Evolutionary conservation across 192 early-diverging fungal genomes (phyloP).

Genomic region (Coemansia pectinata): DNA sequence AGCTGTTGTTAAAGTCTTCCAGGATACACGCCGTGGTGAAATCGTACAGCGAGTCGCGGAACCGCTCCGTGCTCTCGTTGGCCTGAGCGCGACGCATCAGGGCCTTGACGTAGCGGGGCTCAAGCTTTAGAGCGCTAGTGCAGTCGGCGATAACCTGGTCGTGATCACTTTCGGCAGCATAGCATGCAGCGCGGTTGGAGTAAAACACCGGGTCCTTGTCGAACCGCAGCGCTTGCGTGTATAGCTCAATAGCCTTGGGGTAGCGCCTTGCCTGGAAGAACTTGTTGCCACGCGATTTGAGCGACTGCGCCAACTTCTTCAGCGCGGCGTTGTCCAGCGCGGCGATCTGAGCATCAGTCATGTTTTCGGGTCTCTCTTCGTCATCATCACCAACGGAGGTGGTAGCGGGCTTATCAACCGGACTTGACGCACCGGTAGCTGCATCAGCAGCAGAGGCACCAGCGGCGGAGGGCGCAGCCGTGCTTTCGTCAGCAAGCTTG

Average conservation of each 20-base stretch:
- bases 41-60: conserved; percentile 69
- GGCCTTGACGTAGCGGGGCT: conserved; percentile 90
- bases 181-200: conserved; percentile 95
- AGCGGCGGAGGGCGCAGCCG: conserved; percentile 5
- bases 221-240: conserved; percentile 87
- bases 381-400: conserved; percentile 30
- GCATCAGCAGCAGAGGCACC: conserved; percentile 9
- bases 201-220: conserved; percentile 83
- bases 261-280: conserved; percentile 83
- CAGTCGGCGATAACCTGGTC: conserved; percentile 84
- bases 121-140: conserved; percentile 75
- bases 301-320: conserved; percentile 65
- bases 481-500: conserved; percentile 13
- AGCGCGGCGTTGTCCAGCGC: conserved; percentile 42
- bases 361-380: conserved; percentile 43
- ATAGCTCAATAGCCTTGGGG: conserved; percentile 80
- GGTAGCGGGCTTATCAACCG: conserved; percentile 6
- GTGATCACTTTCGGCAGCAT: conserved; percentile 71
- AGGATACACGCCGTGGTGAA: conserved; percentile 92
- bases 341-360: conserved; percentile 58
- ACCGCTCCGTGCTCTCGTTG: conserved; percentile 56
- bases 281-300: conserved; percentile 88
- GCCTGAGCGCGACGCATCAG: conserved; percentile 71
- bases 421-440: neutral
- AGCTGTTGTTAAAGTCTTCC: conserved; percentile 89